Base-by-base conservation (phyloP, 208 protist genomes). In the Leishmania lainsoni region DNA sequence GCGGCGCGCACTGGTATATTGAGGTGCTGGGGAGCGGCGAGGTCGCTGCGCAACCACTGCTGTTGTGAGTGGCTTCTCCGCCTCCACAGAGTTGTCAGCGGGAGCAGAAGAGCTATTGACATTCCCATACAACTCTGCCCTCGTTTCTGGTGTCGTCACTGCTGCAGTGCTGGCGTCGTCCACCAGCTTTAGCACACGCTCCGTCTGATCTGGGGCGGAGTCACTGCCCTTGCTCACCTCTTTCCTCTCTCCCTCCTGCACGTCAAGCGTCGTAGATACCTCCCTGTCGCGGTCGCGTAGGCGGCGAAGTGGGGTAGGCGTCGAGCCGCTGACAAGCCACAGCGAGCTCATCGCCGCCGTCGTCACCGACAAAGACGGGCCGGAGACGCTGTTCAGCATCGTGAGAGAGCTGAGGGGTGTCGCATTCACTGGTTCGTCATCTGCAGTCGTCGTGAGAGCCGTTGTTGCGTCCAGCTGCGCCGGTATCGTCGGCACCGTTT, bases 251-350 rank as follows among this genome's bases (percentile, higher is more conserved):
- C 32, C 51, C 9, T 68, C 72, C 45, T 69, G 58, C 14, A 22
- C 29, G 29, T 32, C 75, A 0, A 39, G 51, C 35, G 54, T 49
- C 63, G 26, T 76, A 52, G 68, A 66, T 65, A 26, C 39, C 45
- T 76, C 71, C 71, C 48, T 54, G 2, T 61, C 42, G 59, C 81
- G 42, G 42, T 81, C 61, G 6, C 81, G 81, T 35, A 81, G 81
- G 14, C 79, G 56, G 12, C 87, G 91, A 54, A 89, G 86, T 17
- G 87, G 87, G 0, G 91, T 89, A 39, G 87, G 91, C 1, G 91
- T 92, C 1, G 77, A 81, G 29, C 89, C 91, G 58, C 75, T 85
- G 8, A 91, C 89, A 17, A 94, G 83, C 78, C 91, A 75, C 81
- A 92, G 76, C n/a, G 91, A 91, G 26, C 78, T 83, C 54, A 56